Evolutionary conservation across 176 grass and related monocot genomes (phyloP), one percentile per base, ranked within the genome.

Genomic region (Oryza punctata): DNA sequence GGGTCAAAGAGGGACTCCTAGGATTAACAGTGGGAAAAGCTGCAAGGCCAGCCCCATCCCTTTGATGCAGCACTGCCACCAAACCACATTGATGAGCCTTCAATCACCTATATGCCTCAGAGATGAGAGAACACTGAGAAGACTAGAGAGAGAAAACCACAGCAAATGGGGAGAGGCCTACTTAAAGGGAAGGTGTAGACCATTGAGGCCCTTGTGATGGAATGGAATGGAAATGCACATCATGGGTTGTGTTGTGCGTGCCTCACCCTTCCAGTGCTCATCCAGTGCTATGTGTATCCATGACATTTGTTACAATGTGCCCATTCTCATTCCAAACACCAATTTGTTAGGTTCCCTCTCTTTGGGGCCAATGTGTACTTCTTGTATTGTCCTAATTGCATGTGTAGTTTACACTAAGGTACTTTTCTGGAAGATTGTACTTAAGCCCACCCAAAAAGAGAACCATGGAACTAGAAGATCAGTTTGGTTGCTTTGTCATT

Each of bases 31-130:
- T 32, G 0, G 10, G 9, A 59, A 87, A 79, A 35, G 75, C 81
- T 79, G 68, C 80, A 66, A 66, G 21, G 2, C 15, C 28, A 73
- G 15, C n/a, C 59, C 68, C 77, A 68, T 81, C 38, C 75, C 60
- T 66, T 21, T 16, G 82, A 28, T 59, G 72, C 27, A 40, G n/a
- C 45, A 61, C 73, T 35, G 69, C 76, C 81, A 88, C 81, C 75
- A 61, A 80, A 84, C 70, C 3, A 3, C 69, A 88, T 80, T 88
- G 75, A 80, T 80, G 81, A 84, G 33, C 68, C 75, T 84, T 88
- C 68, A 84, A 84, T 73, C 69, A 19, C 33, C 35, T 73, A 30
- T 43, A 24, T 23, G 13, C 57, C 3, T 57, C 68, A 60, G 33
- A n/a, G n/a, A 29, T 29, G 28, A 29, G 46, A 71, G 3, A 73